Evolutionary conservation across 805 yeast species (phyloP).

Genomic region (Kluyveromyces siamensis): DNA sequence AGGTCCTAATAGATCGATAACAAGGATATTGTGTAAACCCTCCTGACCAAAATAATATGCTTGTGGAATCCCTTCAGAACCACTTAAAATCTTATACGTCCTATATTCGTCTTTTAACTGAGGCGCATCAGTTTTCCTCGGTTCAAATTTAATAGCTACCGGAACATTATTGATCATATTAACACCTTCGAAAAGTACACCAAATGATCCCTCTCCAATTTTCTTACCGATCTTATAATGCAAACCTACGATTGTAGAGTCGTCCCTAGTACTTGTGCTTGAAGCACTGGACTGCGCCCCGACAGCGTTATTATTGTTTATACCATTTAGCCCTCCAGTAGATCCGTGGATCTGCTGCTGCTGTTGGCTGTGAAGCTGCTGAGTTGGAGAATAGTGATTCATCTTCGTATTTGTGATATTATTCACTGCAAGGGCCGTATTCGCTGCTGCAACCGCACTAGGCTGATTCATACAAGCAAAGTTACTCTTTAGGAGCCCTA

Average conservation of each 20-base stretch:
- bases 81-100: slow-evolving; percentile 81
- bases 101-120: slow-evolving; percentile 94
- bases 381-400: background rate
- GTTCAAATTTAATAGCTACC: slow-evolving; percentile 96
- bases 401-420: slow-evolving; percentile 7
- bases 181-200: slow-evolving; percentile 93
- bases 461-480: background rate
- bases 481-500: background rate
- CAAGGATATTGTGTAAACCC: slow-evolving; percentile 90
- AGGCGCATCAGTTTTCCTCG: slow-evolving; percentile 94
- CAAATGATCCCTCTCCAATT: slow-evolving; percentile 98
- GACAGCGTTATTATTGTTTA: background rate
- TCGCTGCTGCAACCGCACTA: slow-evolving; percentile 7
- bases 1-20: slow-evolving; percentile 92
- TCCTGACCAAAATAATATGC: slow-evolving; percentile 99
- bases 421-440: slow-evolving; percentile 12
- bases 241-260: slow-evolving; percentile 59
- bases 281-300: slow-evolving; percentile 4
- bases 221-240: slow-evolving; percentile 96
- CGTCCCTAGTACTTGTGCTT: slow-evolving; percentile 15
- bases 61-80: slow-evolving; percentile 79
- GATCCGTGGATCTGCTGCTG: background rate
- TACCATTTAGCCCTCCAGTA: background rate
- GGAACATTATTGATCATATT: slow-evolving; percentile 85
- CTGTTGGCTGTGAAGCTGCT: background rate